phyloP scores from a whole-genome alignment of 345 rosid genomes.

The Salix dunnii region DNA sequence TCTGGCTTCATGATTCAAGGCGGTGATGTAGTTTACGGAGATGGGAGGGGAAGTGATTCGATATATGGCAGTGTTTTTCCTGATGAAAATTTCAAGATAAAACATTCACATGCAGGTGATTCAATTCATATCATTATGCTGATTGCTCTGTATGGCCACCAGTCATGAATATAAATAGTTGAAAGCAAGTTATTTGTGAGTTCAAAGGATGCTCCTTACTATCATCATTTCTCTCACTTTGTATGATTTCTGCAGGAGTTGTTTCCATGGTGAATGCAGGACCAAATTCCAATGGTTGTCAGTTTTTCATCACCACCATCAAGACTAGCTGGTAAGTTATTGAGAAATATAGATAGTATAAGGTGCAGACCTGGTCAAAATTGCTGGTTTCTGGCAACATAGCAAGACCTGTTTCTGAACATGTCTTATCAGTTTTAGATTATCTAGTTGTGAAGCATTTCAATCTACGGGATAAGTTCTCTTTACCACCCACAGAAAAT shows the following conservation, averaged over 20 bases:
- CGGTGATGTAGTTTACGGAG: constrained; percentile 69
- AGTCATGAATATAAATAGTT: neutral
- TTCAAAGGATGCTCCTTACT: neutral
- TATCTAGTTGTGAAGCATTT: neutral
- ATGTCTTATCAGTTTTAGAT: neutral
- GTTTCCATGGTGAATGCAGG: constrained; percentile 95
- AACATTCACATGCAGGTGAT: constrained; percentile 82
- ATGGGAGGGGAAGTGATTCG: constrained; percentile 79
- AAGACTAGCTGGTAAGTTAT: constrained; percentile 86
- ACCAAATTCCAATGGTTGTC: constrained; percentile 90
- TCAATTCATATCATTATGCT: neutral
- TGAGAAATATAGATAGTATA: neutral
- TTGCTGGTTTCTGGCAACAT: neutral
- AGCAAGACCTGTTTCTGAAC: neutral
- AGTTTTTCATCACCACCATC: constrained; percentile 87
- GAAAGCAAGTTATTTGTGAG: neutral
- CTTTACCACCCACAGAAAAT: neutral
- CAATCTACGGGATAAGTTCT: neutral
- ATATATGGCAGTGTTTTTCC: constrained; percentile 75
- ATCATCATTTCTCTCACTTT: neutral
- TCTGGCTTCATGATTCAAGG: constrained; percentile 96
- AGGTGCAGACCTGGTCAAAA: neutral
- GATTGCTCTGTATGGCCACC: neutral
- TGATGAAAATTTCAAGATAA: constrained; percentile 88
- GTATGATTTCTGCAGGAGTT: constrained; percentile 44